These are phyloP conservation scores for Curvularia sp. DNA, from an alignment of 2,329 filamentous ascomycete genomes.

Conservation along the genomic window DNA sequence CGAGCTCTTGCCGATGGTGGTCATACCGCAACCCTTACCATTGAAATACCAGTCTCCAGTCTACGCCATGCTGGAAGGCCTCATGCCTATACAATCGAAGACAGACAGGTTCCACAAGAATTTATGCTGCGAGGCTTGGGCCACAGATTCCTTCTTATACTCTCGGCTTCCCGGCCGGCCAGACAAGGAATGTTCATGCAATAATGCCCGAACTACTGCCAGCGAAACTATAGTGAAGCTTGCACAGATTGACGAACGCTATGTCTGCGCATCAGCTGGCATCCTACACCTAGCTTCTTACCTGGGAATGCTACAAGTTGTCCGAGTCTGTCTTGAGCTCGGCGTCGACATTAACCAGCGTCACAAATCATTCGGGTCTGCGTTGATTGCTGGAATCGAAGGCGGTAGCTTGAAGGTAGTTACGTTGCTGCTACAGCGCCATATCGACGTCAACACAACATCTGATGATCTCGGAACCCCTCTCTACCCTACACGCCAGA, in stretches of 20 bases:
- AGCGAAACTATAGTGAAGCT: neutral
- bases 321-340: neutral
- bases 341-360: neutral
- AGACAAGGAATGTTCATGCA: neutral
- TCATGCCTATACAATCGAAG: neutral
- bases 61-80: neutral
- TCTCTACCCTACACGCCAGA: neutral
- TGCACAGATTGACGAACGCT: neutral
- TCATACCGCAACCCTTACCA: neutral
- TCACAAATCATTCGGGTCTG: neutral
- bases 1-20: neutral
- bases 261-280: neutral
- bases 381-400: neutral
- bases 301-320: neutral
- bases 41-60: neutral
- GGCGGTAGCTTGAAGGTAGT: neutral
- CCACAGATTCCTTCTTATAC: neutral
- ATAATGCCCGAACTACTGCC: neutral
- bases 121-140: neutral
- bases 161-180: neutral
- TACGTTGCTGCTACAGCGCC: neutral
- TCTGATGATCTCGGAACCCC: neutral
- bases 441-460: neutral
- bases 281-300: neutral
- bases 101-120: neutral